Conservation (phyloP, 352 stramenopile species). For the Pythium vanterpoolii region DNA sequence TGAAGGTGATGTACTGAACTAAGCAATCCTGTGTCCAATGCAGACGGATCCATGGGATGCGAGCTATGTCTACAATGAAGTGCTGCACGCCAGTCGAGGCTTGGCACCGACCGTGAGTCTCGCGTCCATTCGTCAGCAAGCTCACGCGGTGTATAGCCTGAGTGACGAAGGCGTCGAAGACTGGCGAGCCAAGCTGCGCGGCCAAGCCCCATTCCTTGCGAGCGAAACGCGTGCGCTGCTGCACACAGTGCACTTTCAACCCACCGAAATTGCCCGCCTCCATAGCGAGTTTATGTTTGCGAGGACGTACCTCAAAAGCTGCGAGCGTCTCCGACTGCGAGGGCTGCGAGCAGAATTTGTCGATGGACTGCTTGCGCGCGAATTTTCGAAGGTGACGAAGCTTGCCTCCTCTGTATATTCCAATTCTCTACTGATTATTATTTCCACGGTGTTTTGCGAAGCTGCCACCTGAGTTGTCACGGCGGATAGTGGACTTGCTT, state of each 20-base stretch:
- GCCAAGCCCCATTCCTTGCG: constrained; percentile 45
- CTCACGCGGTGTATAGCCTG: constrained; percentile 42
- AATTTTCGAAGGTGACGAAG: constrained; percentile 39
- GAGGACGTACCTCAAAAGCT: constrained; percentile 43
- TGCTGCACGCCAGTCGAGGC: constrained; percentile 38
- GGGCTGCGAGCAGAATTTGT: constrained; percentile 52
- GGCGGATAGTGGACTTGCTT: constrained; percentile 42
- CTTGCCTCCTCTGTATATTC: neutral
- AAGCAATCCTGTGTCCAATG: neutral
- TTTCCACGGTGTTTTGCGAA: neutral
- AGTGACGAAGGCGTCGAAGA: constrained; percentile 63
- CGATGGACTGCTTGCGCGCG: constrained; percentile 44
- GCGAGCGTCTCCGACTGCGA: constrained; percentile 37
- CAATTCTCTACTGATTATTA: neutral
- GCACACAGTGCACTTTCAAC: constrained; percentile 48
- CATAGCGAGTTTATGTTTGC: constrained; percentile 72
- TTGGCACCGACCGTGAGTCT: constrained; percentile 27
- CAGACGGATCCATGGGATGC: constrained; percentile 58
- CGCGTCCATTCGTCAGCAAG: constrained; percentile 34
- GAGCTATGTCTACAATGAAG: constrained; percentile 70
- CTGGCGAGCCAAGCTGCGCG: constrained; percentile 44
- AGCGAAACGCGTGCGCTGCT: constrained; percentile 48
- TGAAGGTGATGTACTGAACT: neutral
- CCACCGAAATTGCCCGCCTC: constrained; percentile 45
- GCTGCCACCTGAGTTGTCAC: constrained; percentile 34